phyloP scores from a whole-genome alignment of 352 stramenopile genomes.

The Phytopythium chamaehyphon region DNA sequence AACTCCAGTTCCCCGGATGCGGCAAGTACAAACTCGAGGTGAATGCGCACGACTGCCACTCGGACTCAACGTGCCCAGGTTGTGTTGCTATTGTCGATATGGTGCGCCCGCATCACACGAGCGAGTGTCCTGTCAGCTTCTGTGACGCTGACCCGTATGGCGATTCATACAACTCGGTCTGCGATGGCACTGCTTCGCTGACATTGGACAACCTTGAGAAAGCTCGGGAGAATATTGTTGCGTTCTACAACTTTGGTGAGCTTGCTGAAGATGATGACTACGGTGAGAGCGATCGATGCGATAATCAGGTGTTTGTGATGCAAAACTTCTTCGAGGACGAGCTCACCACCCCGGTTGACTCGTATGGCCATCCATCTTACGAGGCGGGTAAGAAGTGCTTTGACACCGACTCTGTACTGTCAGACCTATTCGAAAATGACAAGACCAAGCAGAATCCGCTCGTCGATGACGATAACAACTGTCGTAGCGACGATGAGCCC shows the following conservation, averaged over 20 bases:
- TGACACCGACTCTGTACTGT: conserved; percentile 13
- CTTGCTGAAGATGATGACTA: conserved; percentile 49
- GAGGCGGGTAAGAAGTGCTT: conserved; percentile 29
- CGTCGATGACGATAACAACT: conserved; percentile 2
- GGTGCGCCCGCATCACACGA: conserved; percentile 32
- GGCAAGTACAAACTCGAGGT: conserved; percentile 56
- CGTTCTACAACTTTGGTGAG: conserved; percentile 38
- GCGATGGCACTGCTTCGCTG: conserved; percentile 14
- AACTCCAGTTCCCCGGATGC: conserved; percentile 32
- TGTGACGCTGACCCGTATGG: conserved; percentile 20
- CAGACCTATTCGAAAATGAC: conserved; percentile 15
- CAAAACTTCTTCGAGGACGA: conserved; percentile 41
- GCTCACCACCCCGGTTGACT: conserved; percentile 10
- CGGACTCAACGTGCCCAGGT: conserved; percentile 30
- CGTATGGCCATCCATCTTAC: conserved; percentile 1
- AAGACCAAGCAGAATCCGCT: conserved; percentile 38
- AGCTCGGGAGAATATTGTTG: conserved; percentile 13
- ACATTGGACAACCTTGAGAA: conserved; percentile 29
- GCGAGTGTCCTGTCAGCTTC: conserved; percentile 30
- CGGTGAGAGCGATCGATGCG: conserved; percentile 34
- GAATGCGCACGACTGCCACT: conserved; percentile 47
- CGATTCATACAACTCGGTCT: conserved; percentile 3
- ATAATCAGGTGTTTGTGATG: conserved; percentile 25
- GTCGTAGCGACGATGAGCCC: conserved; percentile 23
- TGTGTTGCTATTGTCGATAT: conserved; percentile 58